Percentiles rank a stretch among this genome's conserved stretches.
Evolutionary conservation across 257 asterid genomes (phyloP).

Genomic region (Solanum phureja): DNA sequence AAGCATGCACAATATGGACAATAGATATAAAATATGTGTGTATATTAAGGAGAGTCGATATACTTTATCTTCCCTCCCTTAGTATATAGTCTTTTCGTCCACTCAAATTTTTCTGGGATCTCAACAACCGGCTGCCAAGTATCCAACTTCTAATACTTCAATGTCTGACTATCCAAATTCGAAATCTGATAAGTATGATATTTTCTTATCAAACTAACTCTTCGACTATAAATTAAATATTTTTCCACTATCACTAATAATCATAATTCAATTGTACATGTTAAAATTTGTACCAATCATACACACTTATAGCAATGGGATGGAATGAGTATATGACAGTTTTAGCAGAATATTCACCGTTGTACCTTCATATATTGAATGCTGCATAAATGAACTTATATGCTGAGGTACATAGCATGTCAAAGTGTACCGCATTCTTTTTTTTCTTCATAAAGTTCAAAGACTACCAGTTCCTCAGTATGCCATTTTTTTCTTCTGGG

Average conservation of each 20-base stretch:
- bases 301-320: neutral
- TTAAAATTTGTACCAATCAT: neutral
- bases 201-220: neutral
- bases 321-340: neutral
- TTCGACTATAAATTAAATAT: neutral
- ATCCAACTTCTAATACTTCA: neutral
- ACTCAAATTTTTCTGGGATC: neutral
- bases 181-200: neutral
- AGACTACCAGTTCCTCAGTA: neutral
- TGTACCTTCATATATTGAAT: neutral
- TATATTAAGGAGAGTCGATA: neutral
- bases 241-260: neutral
- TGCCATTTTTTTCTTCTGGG: neutral
- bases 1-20: neutral
- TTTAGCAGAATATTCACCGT: neutral
- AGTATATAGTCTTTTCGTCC: neutral
- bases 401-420: neutral
- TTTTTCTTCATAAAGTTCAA: neutral
- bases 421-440: neutral
- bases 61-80: neutral
- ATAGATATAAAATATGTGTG: neutral
- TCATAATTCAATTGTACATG: neutral
- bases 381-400: neutral
- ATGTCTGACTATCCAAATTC: neutral
- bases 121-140: neutral